Evolutionary conservation across 2,329 filamentous ascomycete genomes (phyloP).

Genomic region (Annulohypoxylon truncatum): DNA sequence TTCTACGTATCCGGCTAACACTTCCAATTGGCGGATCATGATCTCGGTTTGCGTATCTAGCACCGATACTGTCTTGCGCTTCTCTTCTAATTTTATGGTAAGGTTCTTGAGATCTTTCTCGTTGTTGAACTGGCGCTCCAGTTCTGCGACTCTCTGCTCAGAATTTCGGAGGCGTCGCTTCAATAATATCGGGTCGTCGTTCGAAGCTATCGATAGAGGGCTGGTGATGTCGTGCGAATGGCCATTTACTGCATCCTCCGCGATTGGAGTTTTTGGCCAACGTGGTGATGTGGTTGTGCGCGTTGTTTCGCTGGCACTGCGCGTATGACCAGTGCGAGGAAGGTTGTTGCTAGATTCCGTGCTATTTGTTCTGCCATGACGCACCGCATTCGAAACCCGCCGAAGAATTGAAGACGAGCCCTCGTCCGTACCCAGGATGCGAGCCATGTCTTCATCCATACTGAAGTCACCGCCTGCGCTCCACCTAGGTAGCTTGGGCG

Average conservation of each 20-base stretch:
- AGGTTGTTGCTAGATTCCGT: slow-evolving; percentile 66
- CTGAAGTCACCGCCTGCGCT: slow-evolving; percentile 88
- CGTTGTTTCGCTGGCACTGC: slow-evolving; percentile 76
- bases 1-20: slow-evolving; percentile 88
- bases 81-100: slow-evolving; percentile 89
- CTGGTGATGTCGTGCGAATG: slow-evolving; percentile 74
- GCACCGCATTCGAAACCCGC: slow-evolving; percentile 91
- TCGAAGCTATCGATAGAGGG: slow-evolving; percentile 71
- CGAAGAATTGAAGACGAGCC: slow-evolving; percentile 83
- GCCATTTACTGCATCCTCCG: slow-evolving; percentile 63
- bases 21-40: slow-evolving; percentile 90
- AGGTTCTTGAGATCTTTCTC: slow-evolving; percentile 77
- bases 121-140: slow-evolving; percentile 79
- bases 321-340: slow-evolving; percentile 62
- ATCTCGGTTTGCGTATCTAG: slow-evolving; percentile 95
- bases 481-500: slow-evolving; percentile 77
- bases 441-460: slow-evolving; percentile 94
- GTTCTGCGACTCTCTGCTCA: slow-evolving; percentile 85
- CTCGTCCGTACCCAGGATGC: slow-evolving; percentile 84
- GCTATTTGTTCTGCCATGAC: slow-evolving; percentile 90
- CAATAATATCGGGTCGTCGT: slow-evolving; percentile 73
- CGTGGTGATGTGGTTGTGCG: slow-evolving; percentile 72
- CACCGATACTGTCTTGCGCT: slow-evolving; percentile 94
- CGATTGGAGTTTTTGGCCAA: slow-evolving; percentile 75
- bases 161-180: slow-evolving; percentile 83